These are phyloP conservation scores for Tolypocladium nubicola DNA, from an alignment of 2,329 filamentous ascomycete species.

Conservation along the genomic window DNA sequence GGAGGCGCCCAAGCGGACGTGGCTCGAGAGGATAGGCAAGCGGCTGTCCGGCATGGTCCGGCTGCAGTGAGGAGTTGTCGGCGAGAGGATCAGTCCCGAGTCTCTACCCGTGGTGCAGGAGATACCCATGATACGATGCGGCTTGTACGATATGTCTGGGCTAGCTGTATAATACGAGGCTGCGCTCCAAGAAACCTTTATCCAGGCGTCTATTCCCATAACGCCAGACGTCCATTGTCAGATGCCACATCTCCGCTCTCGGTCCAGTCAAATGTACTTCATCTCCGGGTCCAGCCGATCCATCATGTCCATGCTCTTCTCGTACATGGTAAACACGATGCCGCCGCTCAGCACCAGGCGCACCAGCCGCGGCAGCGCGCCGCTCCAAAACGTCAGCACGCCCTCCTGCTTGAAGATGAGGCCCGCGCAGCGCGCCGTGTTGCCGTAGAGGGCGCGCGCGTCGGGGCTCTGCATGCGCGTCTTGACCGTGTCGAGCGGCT, in stretches of 20 bases:
- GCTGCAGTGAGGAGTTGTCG: conserved; percentile 30
- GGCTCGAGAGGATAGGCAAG: conserved; percentile 40
- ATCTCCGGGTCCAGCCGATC: conserved; percentile 70
- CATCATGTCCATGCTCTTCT: conserved; percentile 90
- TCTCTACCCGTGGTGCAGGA: too few relatives aligned
- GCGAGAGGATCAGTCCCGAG: neutral
- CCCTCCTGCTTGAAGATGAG: conserved; percentile 86
- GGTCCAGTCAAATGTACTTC: conserved; percentile 56
- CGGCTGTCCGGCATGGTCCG: conserved; percentile 49
- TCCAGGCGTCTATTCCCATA: neutral
- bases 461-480: conserved; percentile 97
- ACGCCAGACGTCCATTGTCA: neutral
- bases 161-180: neutral
- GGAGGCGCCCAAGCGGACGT: conserved; percentile 47
- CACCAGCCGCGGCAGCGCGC: conserved; percentile 75
- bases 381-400: conserved; percentile 84
- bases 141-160: neutral
- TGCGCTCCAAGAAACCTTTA: neutral
- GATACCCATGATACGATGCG: neutral
- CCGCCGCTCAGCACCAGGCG: conserved; percentile 84
- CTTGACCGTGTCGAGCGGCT: conserved; percentile 85
- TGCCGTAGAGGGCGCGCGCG: conserved; percentile 69
- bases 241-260: neutral
- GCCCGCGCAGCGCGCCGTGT: conserved; percentile 72
- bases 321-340: conserved; percentile 97